Conservation (phyloP, 2,329 filamentous ascomycete species). For the Clonostachys rhizophaga region DNA sequence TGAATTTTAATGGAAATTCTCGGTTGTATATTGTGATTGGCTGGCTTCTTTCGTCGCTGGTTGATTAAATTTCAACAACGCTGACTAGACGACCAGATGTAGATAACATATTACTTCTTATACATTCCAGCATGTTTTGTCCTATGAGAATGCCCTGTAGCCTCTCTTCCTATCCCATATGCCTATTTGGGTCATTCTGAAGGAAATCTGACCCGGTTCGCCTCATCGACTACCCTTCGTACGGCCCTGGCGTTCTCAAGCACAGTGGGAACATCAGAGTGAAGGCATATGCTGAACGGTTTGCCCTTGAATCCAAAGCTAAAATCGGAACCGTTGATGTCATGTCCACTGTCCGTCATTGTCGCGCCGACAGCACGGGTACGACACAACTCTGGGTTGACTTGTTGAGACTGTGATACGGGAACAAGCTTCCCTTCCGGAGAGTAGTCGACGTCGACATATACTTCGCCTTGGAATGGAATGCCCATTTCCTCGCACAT, state of each 20-base stretch:
- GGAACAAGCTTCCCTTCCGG: neutral
- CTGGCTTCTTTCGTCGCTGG: no score
- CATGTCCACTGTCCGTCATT: neutral
- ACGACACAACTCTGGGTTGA: neutral
- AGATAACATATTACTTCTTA: no score
- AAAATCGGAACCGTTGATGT: neutral
- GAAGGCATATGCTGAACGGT: constrained; percentile 2
- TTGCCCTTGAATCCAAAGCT: constrained; percentile 1
- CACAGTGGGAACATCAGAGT: constrained; percentile 2
- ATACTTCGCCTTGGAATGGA: constrained; percentile 1
- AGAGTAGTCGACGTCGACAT: constrained; percentile 2
- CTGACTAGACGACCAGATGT: no score
- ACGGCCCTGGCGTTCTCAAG: constrained; percentile 1
- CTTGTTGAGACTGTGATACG: neutral
- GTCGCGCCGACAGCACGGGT: neutral
- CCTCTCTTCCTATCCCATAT: no score
- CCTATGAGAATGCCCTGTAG: no score
- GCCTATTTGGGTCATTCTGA: no score
- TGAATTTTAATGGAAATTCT: no score
- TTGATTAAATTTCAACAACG: no score
- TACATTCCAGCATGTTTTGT: no score
- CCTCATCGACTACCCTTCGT: constrained; percentile 1
- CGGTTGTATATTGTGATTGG: no score
- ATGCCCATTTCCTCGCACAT: neutral
- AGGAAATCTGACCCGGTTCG: neutral